These are phyloP conservation scores for Knufia petricola DNA, from an alignment of 2,329 filamentous ascomycete species.

Conservation along the genomic window DNA sequence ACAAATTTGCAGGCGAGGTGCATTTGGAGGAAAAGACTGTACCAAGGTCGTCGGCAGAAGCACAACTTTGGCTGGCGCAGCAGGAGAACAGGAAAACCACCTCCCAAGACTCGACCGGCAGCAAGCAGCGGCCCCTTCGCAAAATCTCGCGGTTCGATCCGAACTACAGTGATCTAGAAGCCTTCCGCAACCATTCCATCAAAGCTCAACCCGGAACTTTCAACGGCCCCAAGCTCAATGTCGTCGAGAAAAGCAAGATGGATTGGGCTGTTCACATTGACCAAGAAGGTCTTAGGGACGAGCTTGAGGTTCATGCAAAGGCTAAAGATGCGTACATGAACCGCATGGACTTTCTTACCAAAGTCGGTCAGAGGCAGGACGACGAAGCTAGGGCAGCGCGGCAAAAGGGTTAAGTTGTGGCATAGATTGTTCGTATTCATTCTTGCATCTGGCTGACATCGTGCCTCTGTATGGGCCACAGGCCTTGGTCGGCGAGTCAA, in stretches of 20 bases:
- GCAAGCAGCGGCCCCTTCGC: slow-evolving; percentile 30
- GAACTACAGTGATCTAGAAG: slow-evolving; percentile 26
- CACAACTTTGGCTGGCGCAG: slow-evolving; percentile 43
- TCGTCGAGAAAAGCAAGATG: slow-evolving; percentile 55
- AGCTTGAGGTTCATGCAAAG: slow-evolving; percentile 51
- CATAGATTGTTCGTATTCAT: background rate
- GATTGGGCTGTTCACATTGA: slow-evolving; percentile 59
- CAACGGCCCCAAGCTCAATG: slow-evolving; percentile 52
- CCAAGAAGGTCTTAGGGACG: slow-evolving; percentile 50
- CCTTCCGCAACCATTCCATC: slow-evolving; percentile 26
- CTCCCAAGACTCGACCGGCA: slow-evolving; percentile 16
- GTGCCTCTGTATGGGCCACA: too few relatives aligned
- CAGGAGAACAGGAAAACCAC: slow-evolving; percentile 28
- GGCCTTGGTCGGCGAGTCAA: too few relatives aligned
- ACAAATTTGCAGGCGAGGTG: slow-evolving; percentile 48
- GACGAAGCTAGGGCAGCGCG: slow-evolving; percentile 46
- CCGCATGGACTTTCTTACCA: slow-evolving; percentile 53
- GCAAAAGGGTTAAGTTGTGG: slow-evolving; percentile 29
- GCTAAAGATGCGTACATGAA: slow-evolving; percentile 53
- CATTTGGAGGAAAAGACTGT: slow-evolving; percentile 46
- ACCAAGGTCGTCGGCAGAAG: slow-evolving; percentile 45
- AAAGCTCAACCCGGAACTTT: slow-evolving; percentile 22
- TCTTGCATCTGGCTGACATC: too few relatives aligned
- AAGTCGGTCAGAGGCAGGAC: slow-evolving; percentile 47
- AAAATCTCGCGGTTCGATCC: slow-evolving; percentile 39